Base-by-base conservation (phyloP, 2,329 filamentous ascomycete genomes). In the Tolypocladium nubicola region DNA sequence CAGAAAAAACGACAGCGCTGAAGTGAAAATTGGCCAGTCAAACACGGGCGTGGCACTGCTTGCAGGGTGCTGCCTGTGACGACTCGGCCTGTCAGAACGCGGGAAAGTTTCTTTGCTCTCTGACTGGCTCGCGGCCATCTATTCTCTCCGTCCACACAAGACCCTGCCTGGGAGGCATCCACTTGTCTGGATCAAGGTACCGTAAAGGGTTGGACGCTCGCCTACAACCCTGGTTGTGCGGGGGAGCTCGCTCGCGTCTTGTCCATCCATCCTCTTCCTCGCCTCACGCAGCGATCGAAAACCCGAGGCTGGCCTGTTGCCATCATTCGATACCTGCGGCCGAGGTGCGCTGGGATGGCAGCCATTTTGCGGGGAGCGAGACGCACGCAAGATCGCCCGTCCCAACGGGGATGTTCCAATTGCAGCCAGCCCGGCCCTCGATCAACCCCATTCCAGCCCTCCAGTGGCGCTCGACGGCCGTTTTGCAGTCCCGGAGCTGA, bases 111-210 rank as follows among this genome's bases (percentile, higher is more conserved):
- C 56, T 58, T 52, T 40, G 54, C 53, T 41, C 37, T 63, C 50
- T 67, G 61, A 68, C 61, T 69, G 67, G 67, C 59, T 58, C 47
- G 45, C 37, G 39, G 41, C 4, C 45, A 50, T 38, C 41, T 43
- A 16, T 21, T 39, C 16, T 23, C 37, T 57, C 57, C 55, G 54
- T 62, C 62, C 65, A 64, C 60, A 61, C 54, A 56, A 41, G 50
- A 30, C 26, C 26, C 26, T 30, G 26, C 26, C 26, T 30, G 30
- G 30, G 7, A 33, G 30, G 30, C 35, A 37, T 13, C 35, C 13
- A 11, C 35, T 37, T 37, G 35, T 37, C 35, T 37, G 35, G 37
- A 38, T 38, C 37, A 33, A 21, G 19, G 26, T 49, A 41, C 26
- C 23, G n/a, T n/a, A 14, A 16, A 30, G 47, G 47, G 30, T 35